These are phyloP conservation scores for Pharus latifolius DNA, from an alignment of 176 grass and related monocot species.

Conservation along the genomic window DNA sequence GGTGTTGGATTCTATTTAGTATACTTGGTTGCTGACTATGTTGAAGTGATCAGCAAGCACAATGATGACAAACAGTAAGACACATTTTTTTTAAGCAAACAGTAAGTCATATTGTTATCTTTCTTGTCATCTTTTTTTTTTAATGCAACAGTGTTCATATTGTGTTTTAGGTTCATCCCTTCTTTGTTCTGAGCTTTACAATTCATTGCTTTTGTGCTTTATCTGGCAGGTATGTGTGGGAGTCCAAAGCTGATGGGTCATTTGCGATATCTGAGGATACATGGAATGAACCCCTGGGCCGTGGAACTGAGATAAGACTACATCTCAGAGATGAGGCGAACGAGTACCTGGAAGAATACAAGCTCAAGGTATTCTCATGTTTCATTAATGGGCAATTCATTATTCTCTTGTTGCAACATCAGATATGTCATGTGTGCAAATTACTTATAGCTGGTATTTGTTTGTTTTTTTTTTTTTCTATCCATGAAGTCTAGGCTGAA, in stretches of 20 bases:
- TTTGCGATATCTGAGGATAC: slow-evolving; percentile 95
- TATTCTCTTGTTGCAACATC: neutral
- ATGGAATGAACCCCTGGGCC: slow-evolving; percentile 86
- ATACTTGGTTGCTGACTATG: slow-evolving; percentile 94
- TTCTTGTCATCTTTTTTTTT: neutral
- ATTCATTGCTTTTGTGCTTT: neutral
- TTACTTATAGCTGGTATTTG: neutral
- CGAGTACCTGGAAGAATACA: slow-evolving; percentile 89
- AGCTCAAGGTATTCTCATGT: slow-evolving; percentile 60
- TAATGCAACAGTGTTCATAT: neutral
- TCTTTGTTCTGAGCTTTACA: neutral
- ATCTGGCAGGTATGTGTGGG: slow-evolving; percentile 76
- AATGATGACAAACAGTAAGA: slow-evolving; percentile 98
- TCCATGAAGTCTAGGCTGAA: too few species aligned
- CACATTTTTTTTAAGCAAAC: too few species aligned
- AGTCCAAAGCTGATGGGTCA: slow-evolving; percentile 90
- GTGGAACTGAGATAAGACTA: slow-evolving; percentile 96
- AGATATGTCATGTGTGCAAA: neutral
- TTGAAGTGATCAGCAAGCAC: slow-evolving; percentile 99
- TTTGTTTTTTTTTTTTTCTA: too few species aligned
- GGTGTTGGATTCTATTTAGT: slow-evolving; percentile 98
- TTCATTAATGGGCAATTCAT: neutral
- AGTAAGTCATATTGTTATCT: neutral
- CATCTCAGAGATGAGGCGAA: slow-evolving; percentile 91
- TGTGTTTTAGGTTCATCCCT: neutral